These are phyloP conservation scores for Xylaria sp. DNA, from an alignment of 2,329 filamentous ascomycete species.

Conservation along the genomic window DNA sequence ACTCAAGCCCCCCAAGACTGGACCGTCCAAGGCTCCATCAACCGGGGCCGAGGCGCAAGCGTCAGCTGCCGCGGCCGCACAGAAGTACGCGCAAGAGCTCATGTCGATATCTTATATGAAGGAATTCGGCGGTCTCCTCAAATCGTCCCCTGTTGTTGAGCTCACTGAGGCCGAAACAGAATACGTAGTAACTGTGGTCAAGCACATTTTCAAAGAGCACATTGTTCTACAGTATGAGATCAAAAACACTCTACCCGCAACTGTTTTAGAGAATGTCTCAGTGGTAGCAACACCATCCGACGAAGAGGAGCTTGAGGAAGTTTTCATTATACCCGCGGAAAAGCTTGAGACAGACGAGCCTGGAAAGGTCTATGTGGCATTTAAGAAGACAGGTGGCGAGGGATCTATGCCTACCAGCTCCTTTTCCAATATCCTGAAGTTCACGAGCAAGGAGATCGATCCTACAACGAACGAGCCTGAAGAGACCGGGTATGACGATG, in stretches of 20 bases:
- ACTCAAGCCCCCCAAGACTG: slow-evolving; percentile 89
- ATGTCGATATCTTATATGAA: slow-evolving; percentile 91
- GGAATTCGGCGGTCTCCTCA: slow-evolving; percentile 89
- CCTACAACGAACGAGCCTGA: slow-evolving; percentile 93
- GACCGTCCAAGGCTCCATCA: slow-evolving; percentile 76
- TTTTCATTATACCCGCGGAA: slow-evolving; percentile 91
- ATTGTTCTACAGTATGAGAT: slow-evolving; percentile 96
- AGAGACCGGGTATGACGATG: slow-evolving; percentile 92
- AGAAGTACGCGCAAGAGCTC: slow-evolving; percentile 90
- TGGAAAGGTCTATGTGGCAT: slow-evolving; percentile 94
- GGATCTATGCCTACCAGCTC: slow-evolving; percentile 79
- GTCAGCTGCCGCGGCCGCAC: slow-evolving; percentile 80
- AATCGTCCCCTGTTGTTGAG: slow-evolving; percentile 86
- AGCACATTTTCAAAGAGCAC: slow-evolving; percentile 98
- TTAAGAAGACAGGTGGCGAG: slow-evolving; percentile 84
- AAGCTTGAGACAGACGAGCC: slow-evolving; percentile 86
- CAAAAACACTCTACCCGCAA: slow-evolving; percentile 95
- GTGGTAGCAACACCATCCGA: slow-evolving; percentile 83
- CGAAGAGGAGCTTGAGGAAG: slow-evolving; percentile 86
- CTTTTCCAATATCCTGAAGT: slow-evolving; percentile 94
- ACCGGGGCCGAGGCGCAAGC: slow-evolving; percentile 79
- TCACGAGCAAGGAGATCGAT: slow-evolving; percentile 98
- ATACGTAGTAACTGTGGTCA: slow-evolving; percentile 92
- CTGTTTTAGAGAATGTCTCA: slow-evolving; percentile 88
- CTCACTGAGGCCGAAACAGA: slow-evolving; percentile 97